Evolutionary conservation across 2,329 filamentous ascomycete genomes (phyloP), one percentile per base, ranked within the genome.

Genomic region (Colletotrichum spinosum): DNA sequence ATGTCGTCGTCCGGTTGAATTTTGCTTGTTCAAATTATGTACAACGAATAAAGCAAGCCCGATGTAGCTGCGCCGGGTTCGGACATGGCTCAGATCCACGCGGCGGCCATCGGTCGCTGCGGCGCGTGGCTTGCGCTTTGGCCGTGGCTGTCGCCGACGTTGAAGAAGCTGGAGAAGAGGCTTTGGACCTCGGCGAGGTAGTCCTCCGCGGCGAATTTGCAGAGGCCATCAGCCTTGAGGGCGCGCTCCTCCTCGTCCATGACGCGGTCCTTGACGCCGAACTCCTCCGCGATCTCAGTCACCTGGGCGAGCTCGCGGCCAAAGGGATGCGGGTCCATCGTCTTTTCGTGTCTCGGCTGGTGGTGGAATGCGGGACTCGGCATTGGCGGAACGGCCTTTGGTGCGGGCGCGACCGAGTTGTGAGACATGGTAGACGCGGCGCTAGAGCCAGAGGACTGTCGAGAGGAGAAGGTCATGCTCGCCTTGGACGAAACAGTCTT

Each of bases 271-370:
- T 84, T 79, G 37, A 88, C 84, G 46, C 89, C 88, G 71, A 93
- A 95, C 78, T 97, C 94, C 79, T 98, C 96, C 0, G 91, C 95
- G 13, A 97, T 86, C 78, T 98, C 96, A 57, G 94, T 93, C 33
- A 98, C 92, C 78, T 98, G 92, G 61, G 93, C 93, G 57, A 98
- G 83, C 78, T 99, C 96, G 55, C 91, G 90, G 57, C 93, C 93
- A 72, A 98, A 98, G 0, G 95, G 95, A 76, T 96, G 88, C 50
- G 78, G 71, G 35, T 82, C 77, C 9, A 74, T 74, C 62, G 76
- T 73, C 55, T 74, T 76, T 72, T 67, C 74, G 79, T 78, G 69
- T 67, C 54, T 50, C 66, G 50, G 33, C 37, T 49, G 61, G 34
- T 53, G 52, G 35, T 51, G 78, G 74, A 72, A 76, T 70, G 74